Conservation (phyloP, 2,329 filamentous ascomycete genomes). For the Paecilomyces fulvus region DNA sequence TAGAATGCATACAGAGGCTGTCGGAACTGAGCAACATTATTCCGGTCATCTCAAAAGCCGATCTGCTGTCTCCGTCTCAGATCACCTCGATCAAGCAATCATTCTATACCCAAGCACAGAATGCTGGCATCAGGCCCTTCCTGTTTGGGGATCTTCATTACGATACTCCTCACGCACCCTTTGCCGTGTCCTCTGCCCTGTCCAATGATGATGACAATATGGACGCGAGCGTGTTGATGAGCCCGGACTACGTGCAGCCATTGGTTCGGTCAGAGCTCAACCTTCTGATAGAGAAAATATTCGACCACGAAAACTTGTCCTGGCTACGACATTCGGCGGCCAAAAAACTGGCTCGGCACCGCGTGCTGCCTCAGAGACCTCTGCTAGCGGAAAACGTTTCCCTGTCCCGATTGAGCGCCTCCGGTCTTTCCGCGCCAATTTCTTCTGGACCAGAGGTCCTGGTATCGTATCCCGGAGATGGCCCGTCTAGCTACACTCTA, state of each 20-base stretch:
- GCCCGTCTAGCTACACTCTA: constrained; percentile 47
- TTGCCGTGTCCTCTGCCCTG: constrained; percentile 67
- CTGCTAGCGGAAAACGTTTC: constrained; percentile 12
- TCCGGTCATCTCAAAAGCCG: constrained; percentile 69
- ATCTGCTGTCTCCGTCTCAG: constrained; percentile 55
- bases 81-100: constrained; percentile 51
- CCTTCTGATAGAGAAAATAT: constrained; percentile 61
- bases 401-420: constrained; percentile 25
- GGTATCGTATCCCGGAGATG: constrained; percentile 15
- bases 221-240: constrained; percentile 92
- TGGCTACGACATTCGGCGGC: constrained; percentile 77
- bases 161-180: constrained; percentile 43
- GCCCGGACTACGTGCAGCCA: constrained; percentile 77
- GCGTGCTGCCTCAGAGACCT: constrained; percentile 25
- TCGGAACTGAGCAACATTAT: constrained; percentile 73
- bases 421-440: constrained; percentile 18
- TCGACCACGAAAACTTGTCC: constrained; percentile 67
- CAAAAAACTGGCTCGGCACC: constrained; percentile 71
- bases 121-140: constrained; percentile 55
- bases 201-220: constrained; percentile 70
- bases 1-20: constrained; percentile 63
- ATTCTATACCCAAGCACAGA: constrained; percentile 23
- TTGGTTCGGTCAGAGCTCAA: constrained; percentile 66
- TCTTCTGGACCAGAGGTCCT: constrained; percentile 21
- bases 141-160: constrained; percentile 46